Evolutionary conservation across 2,329 filamentous ascomycete genomes (phyloP), one percentile per base, ranked within the genome.

Genomic region (Cercospora berteroae): DNA sequence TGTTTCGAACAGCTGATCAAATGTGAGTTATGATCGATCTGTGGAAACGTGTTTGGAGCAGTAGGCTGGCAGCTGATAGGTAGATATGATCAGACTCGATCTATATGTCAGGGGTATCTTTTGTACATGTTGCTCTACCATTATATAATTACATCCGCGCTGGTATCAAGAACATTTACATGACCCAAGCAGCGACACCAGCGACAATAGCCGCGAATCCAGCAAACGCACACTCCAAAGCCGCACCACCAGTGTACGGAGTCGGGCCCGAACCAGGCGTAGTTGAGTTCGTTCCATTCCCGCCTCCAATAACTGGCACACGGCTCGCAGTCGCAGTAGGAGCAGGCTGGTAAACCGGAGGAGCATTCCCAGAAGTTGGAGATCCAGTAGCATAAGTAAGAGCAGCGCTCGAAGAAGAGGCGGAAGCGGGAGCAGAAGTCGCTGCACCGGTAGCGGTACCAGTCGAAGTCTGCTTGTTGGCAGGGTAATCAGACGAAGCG

Each of bases 151-250:
- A 27, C 4, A 31, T 27, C 8, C 13, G n/a, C 20, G 12, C 3
- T 27, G 16, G 31, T 8, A 27, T 0, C n/a, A n/a, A 56, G 13
- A 2, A 18, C 0, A 23, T 60, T 61, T 66, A 66, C 58, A 66
- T 20, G 12, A 62, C 50, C 27, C 60, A 66, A n/a, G 64, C 65
- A 39, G 55, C 62, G 33, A 65, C 55, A 50, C 61, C 65, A n/a
- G 62, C 65, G 18, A 60, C 42, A 9, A 67, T 16, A 44, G 65
- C 65, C 16, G 25, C 52, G 27, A 56, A 56, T 1, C 64, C 64
- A 20, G 33, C 60, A 9, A 61, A 59, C 5, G 58, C 39, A 4
- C 25, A 27, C 0, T 18, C 52, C 2, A n/a, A 1, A 16, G 52
- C 16, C 1, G 64, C 64, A 23, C 58, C 58, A 5, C 64, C 64